Conservation (phyloP, 1,284 basidiomycete species). For the Ustilago shanxiensis region DNA sequence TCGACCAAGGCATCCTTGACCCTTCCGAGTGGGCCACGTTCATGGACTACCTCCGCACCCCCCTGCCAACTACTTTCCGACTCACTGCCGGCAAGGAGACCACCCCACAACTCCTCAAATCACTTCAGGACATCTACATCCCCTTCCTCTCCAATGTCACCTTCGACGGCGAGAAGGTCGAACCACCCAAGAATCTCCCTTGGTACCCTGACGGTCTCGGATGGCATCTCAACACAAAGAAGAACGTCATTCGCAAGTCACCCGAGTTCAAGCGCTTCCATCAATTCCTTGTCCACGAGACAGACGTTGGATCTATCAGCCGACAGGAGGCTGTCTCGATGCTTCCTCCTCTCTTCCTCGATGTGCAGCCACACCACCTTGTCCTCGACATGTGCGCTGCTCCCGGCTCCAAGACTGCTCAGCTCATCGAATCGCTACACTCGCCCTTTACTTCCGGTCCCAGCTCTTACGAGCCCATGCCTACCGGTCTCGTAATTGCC, state of each 20-base stretch:
- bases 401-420: slow-evolving; percentile 96
- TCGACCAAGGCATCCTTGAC: slow-evolving; percentile 65
- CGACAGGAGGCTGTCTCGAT: slow-evolving; percentile 98
- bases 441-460: slow-evolving; percentile 61
- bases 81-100: slow-evolving; percentile 75
- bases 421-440: slow-evolving; percentile 89
- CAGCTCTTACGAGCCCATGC: slow-evolving; percentile 65
- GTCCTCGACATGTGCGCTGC: slow-evolving; percentile 98
- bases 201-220: slow-evolving; percentile 96
- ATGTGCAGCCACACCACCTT: slow-evolving; percentile 77
- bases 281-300: slow-evolving; percentile 96
- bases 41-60: slow-evolving; percentile 78
- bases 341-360: slow-evolving; percentile 94
- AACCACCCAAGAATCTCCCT: slow-evolving; percentile 83
- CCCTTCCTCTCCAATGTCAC: slow-evolving; percentile 81
- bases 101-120: slow-evolving; percentile 60
- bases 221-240: slow-evolving; percentile 95
- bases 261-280: slow-evolving; percentile 97
- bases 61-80: slow-evolving; percentile 93
- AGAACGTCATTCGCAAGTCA: slow-evolving; percentile 87
- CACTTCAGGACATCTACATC: slow-evolving; percentile 75
- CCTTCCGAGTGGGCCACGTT: slow-evolving; percentile 82
- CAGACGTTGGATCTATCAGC: slow-evolving; percentile 96
- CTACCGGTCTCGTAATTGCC: slow-evolving; percentile 81
- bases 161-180: slow-evolving; percentile 79